phyloP scores from a whole-genome alignment of 148 eudicot genomes.

The Rhododendron henanense region DNA sequence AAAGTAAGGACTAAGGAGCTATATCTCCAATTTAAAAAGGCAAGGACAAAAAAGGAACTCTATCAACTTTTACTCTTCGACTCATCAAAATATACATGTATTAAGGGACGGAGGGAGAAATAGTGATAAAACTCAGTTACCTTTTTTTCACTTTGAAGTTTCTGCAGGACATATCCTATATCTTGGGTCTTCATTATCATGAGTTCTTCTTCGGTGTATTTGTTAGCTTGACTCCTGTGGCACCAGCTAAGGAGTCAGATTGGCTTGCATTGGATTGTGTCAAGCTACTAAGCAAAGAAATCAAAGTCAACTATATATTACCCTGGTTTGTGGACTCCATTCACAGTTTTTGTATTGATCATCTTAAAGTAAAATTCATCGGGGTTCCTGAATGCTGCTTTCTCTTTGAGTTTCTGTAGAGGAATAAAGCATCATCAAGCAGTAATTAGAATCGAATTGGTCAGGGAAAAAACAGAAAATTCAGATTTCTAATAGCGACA shows the following conservation, averaged over 20 bases:
- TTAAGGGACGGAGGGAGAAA: too few species aligned
- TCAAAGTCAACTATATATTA: constrained; percentile 21
- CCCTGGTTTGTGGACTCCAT: constrained; percentile 75
- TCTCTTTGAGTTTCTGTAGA: constrained; percentile 67
- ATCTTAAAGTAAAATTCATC: constrained; percentile 84
- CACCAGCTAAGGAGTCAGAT: constrained; percentile 12
- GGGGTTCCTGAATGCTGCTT: constrained; percentile 75
- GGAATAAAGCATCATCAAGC: neutral
- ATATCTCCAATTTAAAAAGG: too few species aligned
- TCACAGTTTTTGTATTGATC: constrained; percentile 53
- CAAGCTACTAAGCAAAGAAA: neutral
- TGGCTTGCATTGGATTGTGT: neutral
- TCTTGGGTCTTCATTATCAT: constrained; percentile 85
- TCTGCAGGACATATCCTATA: constrained; percentile 67
- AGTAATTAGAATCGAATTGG: neutral
- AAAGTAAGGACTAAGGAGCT: neutral
- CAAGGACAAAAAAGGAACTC: too few species aligned
- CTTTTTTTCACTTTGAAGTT: constrained; percentile 84
- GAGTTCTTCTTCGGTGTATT: constrained; percentile 67
- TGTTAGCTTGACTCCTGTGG: constrained; percentile 62
- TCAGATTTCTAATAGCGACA: neutral
- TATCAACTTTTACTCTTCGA: too few species aligned
- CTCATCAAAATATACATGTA: too few species aligned
- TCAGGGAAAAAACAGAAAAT: neutral
- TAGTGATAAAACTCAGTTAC: constrained; percentile 17